Base-by-base conservation (phyloP, 768 basidiomycete genomes). In the Lactarius trivialis region DNA sequence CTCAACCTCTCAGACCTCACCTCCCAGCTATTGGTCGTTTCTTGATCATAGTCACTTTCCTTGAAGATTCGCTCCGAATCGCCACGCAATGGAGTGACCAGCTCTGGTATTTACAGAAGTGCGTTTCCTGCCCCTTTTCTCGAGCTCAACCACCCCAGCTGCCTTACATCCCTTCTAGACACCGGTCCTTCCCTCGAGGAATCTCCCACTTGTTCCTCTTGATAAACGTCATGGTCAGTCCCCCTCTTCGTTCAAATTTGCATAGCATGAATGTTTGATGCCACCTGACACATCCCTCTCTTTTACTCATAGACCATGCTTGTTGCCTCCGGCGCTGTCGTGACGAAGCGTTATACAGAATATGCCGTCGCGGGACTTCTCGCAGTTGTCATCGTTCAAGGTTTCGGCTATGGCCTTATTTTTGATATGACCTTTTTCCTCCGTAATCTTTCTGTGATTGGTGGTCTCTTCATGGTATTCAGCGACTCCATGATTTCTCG, bases 381-480 rank as follows among this genome's bases (percentile, higher is more conserved):
- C 58, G 80, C 78, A 55, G 97, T 98, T 55, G 95, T 99, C 60
- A 76, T 98, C 69, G 85, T 94, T 50, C 97, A 99, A 76, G 96
- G 96, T 50, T 90, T 99, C 68, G 97, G 97, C 68, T 99, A 99
- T 71, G 97, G 97, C 36, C 90, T 99, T 73, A 96, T 99, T 71
- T 99, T 99, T 75, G 97, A 98, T 81, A 82, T 98, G 74, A 98
- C 91, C 78, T 99, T 99, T 83, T 99, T 99, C 93, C 88, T 98
- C 50, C 94, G 97, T 74, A 99, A 98, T 76, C 82, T 99, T 60
- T 91, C 88, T 65, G 97, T 99, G 72, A 93, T 98, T 65, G 97
- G 97, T 59, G 97, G 97, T 58, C 85, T 99, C 51, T 87, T 99
- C 76, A 99, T 99, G 97, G 95, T 98, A 28, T 94, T 99, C 76